Conservation (phyloP, 2,329 filamentous ascomycete species). For the Penicillium sp. region DNA sequence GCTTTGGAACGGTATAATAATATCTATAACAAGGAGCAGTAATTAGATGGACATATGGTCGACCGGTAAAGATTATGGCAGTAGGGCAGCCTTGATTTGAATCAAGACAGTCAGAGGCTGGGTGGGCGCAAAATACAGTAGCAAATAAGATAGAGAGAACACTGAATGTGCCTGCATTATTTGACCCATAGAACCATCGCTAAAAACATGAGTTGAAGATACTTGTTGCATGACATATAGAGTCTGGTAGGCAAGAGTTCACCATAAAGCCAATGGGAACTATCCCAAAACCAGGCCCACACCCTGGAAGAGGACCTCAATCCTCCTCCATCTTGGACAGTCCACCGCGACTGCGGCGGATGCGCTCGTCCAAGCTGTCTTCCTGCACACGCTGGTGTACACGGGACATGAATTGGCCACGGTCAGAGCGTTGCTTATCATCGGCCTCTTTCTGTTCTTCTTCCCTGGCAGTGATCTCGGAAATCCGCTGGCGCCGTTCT, state of each 20-base stretch:
- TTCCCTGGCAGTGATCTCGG: slow-evolving; percentile 68
- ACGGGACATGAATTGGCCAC: slow-evolving; percentile 40
- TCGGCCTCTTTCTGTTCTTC: slow-evolving; percentile 67
- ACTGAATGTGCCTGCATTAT: not conserved
- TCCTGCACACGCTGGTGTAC: slow-evolving; percentile 40
- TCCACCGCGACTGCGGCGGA: slow-evolving; percentile 40
- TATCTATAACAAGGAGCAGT: slow-evolving; percentile 33
- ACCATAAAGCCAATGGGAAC: not conserved
- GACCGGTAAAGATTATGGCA: not conserved
- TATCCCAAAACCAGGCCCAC: not conserved
- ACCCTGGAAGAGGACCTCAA: not conserved
- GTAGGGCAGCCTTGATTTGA: not conserved
- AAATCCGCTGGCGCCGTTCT: slow-evolving; percentile 70
- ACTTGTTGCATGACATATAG: not conserved
- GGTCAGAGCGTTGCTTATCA: slow-evolving; percentile 50
- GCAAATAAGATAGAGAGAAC: not conserved
- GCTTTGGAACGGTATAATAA: slow-evolving; percentile 37
- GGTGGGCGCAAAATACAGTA: not conserved
- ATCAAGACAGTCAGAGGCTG: not conserved
- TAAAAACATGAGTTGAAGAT: not conserved
- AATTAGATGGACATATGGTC: not conserved
- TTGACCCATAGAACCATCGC: not conserved
- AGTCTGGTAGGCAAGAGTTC: not conserved
- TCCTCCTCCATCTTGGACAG: slow-evolving; percentile 38
- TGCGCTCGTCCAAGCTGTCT: slow-evolving; percentile 42